These are phyloP conservation scores for Lodderomyces theae DNA, from an alignment of 1,139 yeast genomes.

Conservation along the genomic window DNA sequence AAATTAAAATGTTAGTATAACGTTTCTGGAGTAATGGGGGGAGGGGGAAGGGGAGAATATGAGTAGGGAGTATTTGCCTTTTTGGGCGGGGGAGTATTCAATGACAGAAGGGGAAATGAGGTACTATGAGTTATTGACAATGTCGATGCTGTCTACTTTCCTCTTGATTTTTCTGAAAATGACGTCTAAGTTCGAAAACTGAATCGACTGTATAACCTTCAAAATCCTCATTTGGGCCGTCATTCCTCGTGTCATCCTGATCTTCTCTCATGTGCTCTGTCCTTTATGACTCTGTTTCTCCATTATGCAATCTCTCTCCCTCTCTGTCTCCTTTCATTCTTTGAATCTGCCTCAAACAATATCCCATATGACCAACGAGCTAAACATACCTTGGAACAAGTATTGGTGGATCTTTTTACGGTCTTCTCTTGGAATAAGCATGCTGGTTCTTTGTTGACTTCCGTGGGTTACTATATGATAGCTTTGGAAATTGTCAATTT, in stretches of 20 bases:
- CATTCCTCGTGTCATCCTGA: neutral
- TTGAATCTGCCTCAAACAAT: slow-evolving; percentile 2
- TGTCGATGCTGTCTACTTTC: too few species aligned
- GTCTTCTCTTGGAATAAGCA: slow-evolving; percentile 99
- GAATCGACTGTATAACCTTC: too few species aligned
- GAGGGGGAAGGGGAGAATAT: too few species aligned
- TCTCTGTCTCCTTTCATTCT: too few species aligned
- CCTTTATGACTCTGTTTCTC: too few species aligned
- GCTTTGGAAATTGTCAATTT: slow-evolving; percentile 7
- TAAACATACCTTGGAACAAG: slow-evolving; percentile 92
- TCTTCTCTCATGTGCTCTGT: neutral
- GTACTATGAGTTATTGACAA: too few species aligned
- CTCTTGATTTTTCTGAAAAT: too few species aligned
- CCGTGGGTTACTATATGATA: neutral
- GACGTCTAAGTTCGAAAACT: too few species aligned
- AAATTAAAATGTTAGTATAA: slow-evolving; percentile 29
- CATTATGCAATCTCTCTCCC: too few species aligned
- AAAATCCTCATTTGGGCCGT: neutral
- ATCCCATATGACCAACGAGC: neutral
- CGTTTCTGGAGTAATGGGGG: neutral
- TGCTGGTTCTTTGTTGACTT: slow-evolving; percentile 25
- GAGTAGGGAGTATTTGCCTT: too few species aligned
- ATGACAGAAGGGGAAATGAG: too few species aligned
- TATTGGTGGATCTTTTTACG: slow-evolving; percentile 99
- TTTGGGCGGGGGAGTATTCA: too few species aligned